Percentiles rank a stretch among this genome's conserved stretches.
Evolutionary conservation across 2,329 filamentous ascomycete genomes (phyloP).

Genomic region (Fragosphaeria purpurea): DNA sequence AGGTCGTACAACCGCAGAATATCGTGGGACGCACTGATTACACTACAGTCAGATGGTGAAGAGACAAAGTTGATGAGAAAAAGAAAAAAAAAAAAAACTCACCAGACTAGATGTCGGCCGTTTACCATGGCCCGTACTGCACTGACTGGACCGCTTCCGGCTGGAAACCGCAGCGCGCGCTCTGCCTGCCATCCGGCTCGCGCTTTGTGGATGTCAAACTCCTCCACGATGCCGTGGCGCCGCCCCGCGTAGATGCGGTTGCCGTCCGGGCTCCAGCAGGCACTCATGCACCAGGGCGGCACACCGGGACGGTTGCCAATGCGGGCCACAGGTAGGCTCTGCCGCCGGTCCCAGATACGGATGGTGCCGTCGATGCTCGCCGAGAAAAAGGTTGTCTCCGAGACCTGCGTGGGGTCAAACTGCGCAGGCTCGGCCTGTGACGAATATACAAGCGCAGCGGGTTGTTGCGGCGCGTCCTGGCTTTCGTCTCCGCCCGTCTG

Average conservation of each 20-base stretch:
- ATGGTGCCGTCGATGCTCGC: conserved; percentile 80
- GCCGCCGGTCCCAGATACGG: conserved; percentile 85
- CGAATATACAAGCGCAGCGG: conserved; percentile 21
- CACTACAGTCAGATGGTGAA: neutral
- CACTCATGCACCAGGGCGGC: conserved; percentile 95
- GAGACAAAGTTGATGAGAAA: neutral
- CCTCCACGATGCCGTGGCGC: conserved; percentile 86
- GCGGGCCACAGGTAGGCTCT: conserved; percentile 65
- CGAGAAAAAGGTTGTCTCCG: conserved; percentile 74
- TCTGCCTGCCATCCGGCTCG: conserved; percentile 58
- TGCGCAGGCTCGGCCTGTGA: conserved; percentile 29
- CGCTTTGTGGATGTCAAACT: conserved; percentile 77
- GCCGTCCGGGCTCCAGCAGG: conserved; percentile 91
- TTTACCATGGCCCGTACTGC: conserved; percentile 87
- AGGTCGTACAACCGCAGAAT: conserved; percentile 91
- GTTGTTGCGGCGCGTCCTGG: neutral
- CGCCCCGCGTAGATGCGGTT: conserved; percentile 91
- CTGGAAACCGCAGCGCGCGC: conserved; percentile 76
- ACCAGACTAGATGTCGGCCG: conserved; percentile 77
- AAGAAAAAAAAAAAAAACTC: conserved; percentile 6
- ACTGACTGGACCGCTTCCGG: conserved; percentile 81
- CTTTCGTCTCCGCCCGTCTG: neutral
- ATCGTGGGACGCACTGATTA: conserved; percentile 70
- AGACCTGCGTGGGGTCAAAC: conserved; percentile 48
- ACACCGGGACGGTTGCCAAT: conserved; percentile 65